phyloP scores from a whole-genome alignment of 345 rosid species.

The Angophora floribunda region DNA sequence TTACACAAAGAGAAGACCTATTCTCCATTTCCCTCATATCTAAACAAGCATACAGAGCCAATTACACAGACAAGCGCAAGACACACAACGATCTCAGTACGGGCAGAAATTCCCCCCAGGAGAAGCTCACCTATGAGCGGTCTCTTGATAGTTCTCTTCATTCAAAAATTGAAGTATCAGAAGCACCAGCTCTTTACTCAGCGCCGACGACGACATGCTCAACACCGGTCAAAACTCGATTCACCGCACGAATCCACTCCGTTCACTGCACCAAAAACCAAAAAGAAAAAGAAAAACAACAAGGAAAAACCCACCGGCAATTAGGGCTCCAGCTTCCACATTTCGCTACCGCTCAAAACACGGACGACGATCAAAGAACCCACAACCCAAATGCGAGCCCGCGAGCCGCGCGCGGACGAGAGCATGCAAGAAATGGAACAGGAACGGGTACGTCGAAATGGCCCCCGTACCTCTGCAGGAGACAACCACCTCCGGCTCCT shows the following conservation, averaged over 20 bases:
- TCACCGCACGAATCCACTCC: neutral
- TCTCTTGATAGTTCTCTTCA: constrained; percentile 33
- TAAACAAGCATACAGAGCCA: neutral
- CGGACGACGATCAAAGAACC: neutral
- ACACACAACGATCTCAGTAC: neutral
- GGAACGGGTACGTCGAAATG: neutral
- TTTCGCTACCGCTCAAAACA: neutral
- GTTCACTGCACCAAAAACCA: neutral
- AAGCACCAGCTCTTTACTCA: constrained; percentile 37
- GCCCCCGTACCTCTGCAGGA: neutral
- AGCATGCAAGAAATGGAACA: neutral
- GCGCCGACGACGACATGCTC: constrained; percentile 16
- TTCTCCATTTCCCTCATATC: neutral
- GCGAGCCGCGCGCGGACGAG: neutral
- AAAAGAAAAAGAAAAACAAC: neutral
- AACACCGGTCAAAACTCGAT: neutral
- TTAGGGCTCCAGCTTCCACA: neutral
- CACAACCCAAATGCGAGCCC: neutral
- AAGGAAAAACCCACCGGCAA: neutral
- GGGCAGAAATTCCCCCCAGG: neutral
- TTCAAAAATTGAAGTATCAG: constrained; percentile 31
- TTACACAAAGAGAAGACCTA: neutral
- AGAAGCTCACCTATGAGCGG: constrained; percentile 26
- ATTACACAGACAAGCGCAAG: neutral
- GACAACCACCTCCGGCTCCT: neutral